Conservation (phyloP, 2,329 filamentous ascomycete genomes). For the Aaosphaeria pasadenensis region DNA sequence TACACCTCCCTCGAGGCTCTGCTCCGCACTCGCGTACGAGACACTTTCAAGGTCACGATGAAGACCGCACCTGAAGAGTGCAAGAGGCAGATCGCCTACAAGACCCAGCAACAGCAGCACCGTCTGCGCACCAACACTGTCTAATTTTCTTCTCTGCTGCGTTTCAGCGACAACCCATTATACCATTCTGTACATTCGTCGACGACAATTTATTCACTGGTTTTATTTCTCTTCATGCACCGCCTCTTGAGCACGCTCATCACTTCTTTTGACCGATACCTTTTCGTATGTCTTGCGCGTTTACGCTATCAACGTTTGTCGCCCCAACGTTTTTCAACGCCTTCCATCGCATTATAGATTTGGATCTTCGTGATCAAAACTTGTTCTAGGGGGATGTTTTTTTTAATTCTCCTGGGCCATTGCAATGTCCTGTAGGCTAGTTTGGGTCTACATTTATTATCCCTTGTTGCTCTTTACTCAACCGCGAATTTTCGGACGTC, state of each 20-base stretch:
- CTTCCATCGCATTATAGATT: conserved; percentile 5
- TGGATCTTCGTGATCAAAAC: background rate
- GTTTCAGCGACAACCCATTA: conserved; percentile 1
- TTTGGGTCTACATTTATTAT: no score
- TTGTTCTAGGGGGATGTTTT: no score
- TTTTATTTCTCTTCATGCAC: background rate
- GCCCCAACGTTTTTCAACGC: background rate
- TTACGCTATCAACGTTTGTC: conserved; percentile 1
- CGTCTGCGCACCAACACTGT: conserved; percentile 28
- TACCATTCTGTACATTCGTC: no score
- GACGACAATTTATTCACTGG: no score
- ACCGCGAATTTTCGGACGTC: no score
- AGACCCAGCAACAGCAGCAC: conserved; percentile 13
- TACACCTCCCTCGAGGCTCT: conserved; percentile 28
- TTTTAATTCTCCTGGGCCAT: no score
- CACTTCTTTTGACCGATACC: background rate
- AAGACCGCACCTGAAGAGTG: conserved; percentile 31
- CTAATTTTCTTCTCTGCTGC: conserved; percentile 5
- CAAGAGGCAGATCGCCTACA: conserved; percentile 31
- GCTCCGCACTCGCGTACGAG: conserved; percentile 32
- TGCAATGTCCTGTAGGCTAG: no score
- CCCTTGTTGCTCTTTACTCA: no score
- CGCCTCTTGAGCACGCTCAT: conserved; percentile 1
- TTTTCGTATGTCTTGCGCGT: conserved; percentile 1
- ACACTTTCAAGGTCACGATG: conserved; percentile 38